A percentile compares a stretch with the other conserved stretches of the same genome.
These are phyloP conservation scores for Globisporangium perplexum DNA, from an alignment of 352 stramenopile species.

Conservation along the genomic window DNA sequence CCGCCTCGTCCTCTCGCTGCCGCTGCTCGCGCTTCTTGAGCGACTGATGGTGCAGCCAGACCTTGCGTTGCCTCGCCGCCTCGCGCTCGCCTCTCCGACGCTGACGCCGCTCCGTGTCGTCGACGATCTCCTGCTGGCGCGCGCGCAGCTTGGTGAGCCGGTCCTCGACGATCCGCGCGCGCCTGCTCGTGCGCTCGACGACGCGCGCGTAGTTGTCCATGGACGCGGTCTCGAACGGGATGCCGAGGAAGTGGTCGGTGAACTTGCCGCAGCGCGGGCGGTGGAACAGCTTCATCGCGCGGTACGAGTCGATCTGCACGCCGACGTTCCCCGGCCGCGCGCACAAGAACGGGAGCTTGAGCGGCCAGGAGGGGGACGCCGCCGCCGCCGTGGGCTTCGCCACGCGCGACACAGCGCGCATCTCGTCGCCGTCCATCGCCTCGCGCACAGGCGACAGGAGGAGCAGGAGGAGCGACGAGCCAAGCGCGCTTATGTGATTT, in stretches of 20 bases:
- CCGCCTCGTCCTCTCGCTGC: slow-evolving; percentile 29
- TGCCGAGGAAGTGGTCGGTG: slow-evolving; percentile 58
- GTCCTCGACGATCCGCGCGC: slow-evolving; percentile 33
- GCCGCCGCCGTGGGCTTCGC: background rate
- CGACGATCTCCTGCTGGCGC: slow-evolving; percentile 34
- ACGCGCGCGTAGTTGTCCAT: slow-evolving; percentile 69
- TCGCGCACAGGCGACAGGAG: too few species aligned
- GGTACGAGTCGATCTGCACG: slow-evolving; percentile 71
- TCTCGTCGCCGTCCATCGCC: slow-evolving; percentile 18
- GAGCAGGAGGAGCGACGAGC: too few species aligned
- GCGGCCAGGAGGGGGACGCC: slow-evolving; percentile 4
- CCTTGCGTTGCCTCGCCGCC: slow-evolving; percentile 28
- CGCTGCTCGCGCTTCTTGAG: slow-evolving; percentile 40
- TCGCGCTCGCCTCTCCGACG: slow-evolving; percentile 35
- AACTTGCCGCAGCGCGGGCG: slow-evolving; percentile 56
- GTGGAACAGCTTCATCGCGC: slow-evolving; percentile 48
- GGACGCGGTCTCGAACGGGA: slow-evolving; percentile 59
- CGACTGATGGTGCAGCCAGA: slow-evolving; percentile 43
- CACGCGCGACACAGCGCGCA: slow-evolving; percentile 11
- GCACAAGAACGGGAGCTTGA: slow-evolving; percentile 43
- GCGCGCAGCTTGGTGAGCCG: slow-evolving; percentile 41
- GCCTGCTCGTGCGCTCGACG: slow-evolving; percentile 43
- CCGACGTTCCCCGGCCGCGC: slow-evolving; percentile 69
- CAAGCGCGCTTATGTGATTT: too few species aligned
- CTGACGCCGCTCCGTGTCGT: slow-evolving; percentile 32